Base-by-base conservation (phyloP, 1,284 basidiomycete species). In the Gymnopus androsaceus region DNA sequence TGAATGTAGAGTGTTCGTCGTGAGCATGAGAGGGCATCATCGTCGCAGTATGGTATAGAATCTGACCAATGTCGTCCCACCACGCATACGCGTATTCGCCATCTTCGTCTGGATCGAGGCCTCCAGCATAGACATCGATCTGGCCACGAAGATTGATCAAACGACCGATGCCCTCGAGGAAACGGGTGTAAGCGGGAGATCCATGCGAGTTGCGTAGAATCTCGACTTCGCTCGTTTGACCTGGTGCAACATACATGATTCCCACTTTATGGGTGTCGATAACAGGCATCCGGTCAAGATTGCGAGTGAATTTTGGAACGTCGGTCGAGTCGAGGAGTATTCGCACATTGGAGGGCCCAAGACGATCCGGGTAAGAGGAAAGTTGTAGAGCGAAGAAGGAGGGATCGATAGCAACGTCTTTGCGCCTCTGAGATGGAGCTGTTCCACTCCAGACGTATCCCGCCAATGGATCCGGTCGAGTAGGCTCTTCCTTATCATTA, bases 191-290 rank as follows among this genome's bases (percentile, higher is more conserved):
- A 3, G 94, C 90, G 1, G 94, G 92, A 1, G 97, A 98, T 6
- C 97, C 97, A 66, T 96, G 89, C 0, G 85, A 84, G 67, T 99
- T 99, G 58, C 81, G 80, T 21, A 99, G 81, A 55, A 99, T 98
- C 58, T 97, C 94, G 8, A 75, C 73, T 68, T 99, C 96, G 23
- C 83, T 76, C 12, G 78, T 87, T 71, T 99, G 97, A 0, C 92
- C 92, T 2, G 94, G 92, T 0, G 91, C 96, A 41, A 96, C 96
- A 67, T 98, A 99, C 72, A 99, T 78, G 37, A 99, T 91, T 3
- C 95, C 97, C 38, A 99, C 91, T 73, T 97, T 96, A 75, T 98
- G 93, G 1, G 94, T 96, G 71, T 99, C 97, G 61, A 99, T 97
- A 59, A 98, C 95, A 0, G 95, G 95, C 51, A 92, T 90, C 41